These are phyloP conservation scores for Dothistroma septosporum DNA, from an alignment of 2,329 filamentous ascomycete species.

Conservation along the genomic window DNA sequence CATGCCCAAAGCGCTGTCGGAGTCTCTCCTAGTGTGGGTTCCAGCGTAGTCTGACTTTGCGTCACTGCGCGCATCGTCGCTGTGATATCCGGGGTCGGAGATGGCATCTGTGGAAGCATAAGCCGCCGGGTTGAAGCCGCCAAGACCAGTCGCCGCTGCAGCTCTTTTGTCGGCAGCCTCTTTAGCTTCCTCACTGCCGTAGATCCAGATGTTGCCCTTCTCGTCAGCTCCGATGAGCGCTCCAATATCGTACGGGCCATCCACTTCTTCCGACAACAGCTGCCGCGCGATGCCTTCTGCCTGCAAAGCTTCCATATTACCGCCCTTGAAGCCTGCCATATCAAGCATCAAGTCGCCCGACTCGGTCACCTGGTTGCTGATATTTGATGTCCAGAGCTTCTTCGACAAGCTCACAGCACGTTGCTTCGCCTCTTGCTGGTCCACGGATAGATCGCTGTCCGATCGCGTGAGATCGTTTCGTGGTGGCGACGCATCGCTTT, in stretches of 20 bases:
- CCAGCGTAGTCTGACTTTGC: slow-evolving; percentile 39
- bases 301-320: slow-evolving; percentile 83
- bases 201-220: slow-evolving; percentile 98
- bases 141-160: slow-evolving; percentile 37
- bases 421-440: slow-evolving; percentile 70
- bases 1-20: slow-evolving; percentile 64
- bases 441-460: slow-evolving; percentile 70
- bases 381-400: slow-evolving; percentile 83
- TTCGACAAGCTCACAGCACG: slow-evolving; percentile 81
- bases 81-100: slow-evolving; percentile 93
- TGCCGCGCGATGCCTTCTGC: slow-evolving; percentile 92
- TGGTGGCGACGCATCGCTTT: slow-evolving; percentile 23
- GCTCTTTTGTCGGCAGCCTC: slow-evolving; percentile 71
- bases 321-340: slow-evolving; percentile 95
- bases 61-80: slow-evolving; percentile 67
- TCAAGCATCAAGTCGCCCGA: slow-evolving; percentile 94
- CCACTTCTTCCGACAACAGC: slow-evolving; percentile 85
- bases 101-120: slow-evolving; percentile 69
- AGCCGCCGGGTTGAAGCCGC: slow-evolving; percentile 48
- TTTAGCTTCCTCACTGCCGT: slow-evolving; percentile 95
- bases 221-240: slow-evolving; percentile 93
- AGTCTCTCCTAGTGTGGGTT: slow-evolving; percentile 62
- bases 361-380: slow-evolving; percentile 87
- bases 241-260: slow-evolving; percentile 94
- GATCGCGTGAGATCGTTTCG: slow-evolving; percentile 46